Percentiles rank a stretch among this genome's conserved stretches.
Conservation (phyloP, 768 basidiomycete species). For the Phlebiopsis flavidoalba region DNA sequence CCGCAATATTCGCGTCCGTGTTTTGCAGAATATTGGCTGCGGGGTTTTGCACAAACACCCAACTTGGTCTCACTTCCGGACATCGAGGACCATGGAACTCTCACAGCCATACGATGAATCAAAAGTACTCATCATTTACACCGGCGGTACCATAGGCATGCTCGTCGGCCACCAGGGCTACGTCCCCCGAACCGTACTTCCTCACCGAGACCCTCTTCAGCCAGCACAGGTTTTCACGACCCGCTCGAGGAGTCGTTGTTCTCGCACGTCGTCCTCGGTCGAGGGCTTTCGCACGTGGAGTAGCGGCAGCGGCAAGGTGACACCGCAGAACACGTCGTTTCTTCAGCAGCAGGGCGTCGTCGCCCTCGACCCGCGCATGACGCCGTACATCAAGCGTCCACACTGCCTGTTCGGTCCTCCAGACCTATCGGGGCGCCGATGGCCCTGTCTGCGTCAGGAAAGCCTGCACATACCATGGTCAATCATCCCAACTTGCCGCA, state of each 20-base stretch:
- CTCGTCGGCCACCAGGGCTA: slow-evolving; percentile 72
- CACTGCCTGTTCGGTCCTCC: slow-evolving; percentile 58
- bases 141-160: slow-evolving; percentile 91
- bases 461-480: slow-evolving; percentile 12
- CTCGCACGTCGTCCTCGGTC: slow-evolving; percentile 72
- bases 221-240: slow-evolving; percentile 88
- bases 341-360: slow-evolving; percentile 19
- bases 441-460: slow-evolving; percentile 27
- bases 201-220: slow-evolving; percentile 78
- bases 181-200: slow-evolving; percentile 83
- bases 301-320: slow-evolving; percentile 51
- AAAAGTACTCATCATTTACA: slow-evolving; percentile 83
- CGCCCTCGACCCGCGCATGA: slow-evolving; percentile 35
- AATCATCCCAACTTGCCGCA: slow-evolving; percentile 34
- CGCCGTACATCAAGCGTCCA: slow-evolving; percentile 17
- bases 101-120: slow-evolving; percentile 58
- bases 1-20: not conserved
- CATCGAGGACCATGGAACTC: slow-evolving; percentile 36
- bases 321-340: slow-evolving; percentile 25
- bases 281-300: slow-evolving; percentile 79
- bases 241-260: slow-evolving; percentile 84
- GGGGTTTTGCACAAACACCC: not conserved
- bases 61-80: not conserved
- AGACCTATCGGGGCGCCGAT: slow-evolving; percentile 53
- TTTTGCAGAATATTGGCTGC: not conserved